phyloP scores from a whole-genome alignment of 169 alveolate genomes.

The Plasmodium gonderi region DNA sequence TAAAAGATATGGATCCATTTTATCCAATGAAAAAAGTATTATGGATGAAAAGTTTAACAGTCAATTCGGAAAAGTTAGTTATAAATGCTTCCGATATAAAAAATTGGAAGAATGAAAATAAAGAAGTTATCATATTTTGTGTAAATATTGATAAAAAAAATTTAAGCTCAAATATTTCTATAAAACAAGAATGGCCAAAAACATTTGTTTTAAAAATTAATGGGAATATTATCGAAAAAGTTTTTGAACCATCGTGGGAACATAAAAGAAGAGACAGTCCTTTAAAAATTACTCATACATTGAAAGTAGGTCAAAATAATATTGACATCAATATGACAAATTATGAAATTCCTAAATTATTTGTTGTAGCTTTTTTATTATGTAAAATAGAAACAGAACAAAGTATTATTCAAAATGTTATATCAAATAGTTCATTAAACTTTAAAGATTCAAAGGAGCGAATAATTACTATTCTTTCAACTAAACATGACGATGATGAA shows the following conservation, averaged over 20 bases:
- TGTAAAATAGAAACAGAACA: constrained; percentile 84
- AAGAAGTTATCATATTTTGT: constrained; percentile 77
- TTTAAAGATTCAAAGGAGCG: constrained; percentile 75
- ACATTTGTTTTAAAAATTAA: constrained; percentile 81
- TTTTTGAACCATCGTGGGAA: constrained; percentile 89
- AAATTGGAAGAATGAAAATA: constrained; percentile 77
- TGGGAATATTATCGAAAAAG: constrained; percentile 77
- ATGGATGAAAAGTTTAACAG: constrained; percentile 80
- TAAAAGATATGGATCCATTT: constrained; percentile 84
- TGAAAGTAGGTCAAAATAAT: constrained; percentile 82
- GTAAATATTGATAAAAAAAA: constrained; percentile 68
- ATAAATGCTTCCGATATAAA: constrained; percentile 76
- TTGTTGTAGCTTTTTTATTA: constrained; percentile 81
- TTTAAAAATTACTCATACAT: constrained; percentile 83
- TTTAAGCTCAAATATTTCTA: constrained; percentile 31
- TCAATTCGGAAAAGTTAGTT: constrained; percentile 56
- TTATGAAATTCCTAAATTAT: constrained; percentile 77
- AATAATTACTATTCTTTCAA: constrained; percentile 75
- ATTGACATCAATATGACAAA: constrained; percentile 82
- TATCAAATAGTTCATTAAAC: constrained; percentile 71
- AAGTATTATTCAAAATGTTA: constrained; percentile 75
- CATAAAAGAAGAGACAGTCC: constrained; percentile 91
- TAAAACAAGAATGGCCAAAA: constrained; percentile 87
- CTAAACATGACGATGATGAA: constrained; percentile 86
- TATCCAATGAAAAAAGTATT: constrained; percentile 79